Evolutionary conservation across 2,329 filamentous ascomycete genomes (phyloP).

Genomic region (Pyrenophora tritici-repentis): DNA sequence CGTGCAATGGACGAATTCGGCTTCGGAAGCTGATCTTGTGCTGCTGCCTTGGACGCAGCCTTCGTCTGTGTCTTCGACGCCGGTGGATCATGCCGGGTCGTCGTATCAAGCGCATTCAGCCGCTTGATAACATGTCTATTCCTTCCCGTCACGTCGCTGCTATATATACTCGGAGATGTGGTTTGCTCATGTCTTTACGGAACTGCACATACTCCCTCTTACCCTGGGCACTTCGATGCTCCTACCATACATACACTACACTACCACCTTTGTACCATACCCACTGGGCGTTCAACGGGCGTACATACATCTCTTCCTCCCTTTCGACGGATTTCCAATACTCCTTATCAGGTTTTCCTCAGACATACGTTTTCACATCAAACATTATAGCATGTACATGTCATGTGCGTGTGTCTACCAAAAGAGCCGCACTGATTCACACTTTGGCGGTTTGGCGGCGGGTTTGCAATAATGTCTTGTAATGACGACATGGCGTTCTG

Average conservation of each 20-base stretch:
- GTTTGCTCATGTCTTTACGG: neutral
- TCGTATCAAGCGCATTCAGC: constrained; percentile 1
- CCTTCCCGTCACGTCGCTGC: constrained; percentile 10
- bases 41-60: constrained; percentile 38
- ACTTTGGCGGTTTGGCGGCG: neutral
- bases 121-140: neutral
- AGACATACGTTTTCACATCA: neutral
- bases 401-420: neutral
- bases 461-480: constrained; percentile 7
- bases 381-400: constrained; percentile 4
- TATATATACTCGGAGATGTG: neutral
- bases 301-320: constrained; percentile 8
- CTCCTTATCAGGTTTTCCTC: neutral
- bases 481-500: neutral
- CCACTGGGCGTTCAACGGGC: constrained; percentile 1
- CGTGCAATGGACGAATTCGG: constrained; percentile 43
- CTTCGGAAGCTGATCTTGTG: constrained; percentile 41
- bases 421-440: neutral
- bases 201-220: neutral
- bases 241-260: neutral
- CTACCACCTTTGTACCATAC: constrained; percentile 7
- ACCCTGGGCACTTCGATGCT: neutral
- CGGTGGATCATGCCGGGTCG: constrained; percentile 20
- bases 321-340: neutral
- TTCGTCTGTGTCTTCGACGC: constrained; percentile 30